Percentiles rank a stretch among this genome's conserved stretches.
Conservation (phyloP, 148 eudicot genomes). For the Cornus florida region DNA sequence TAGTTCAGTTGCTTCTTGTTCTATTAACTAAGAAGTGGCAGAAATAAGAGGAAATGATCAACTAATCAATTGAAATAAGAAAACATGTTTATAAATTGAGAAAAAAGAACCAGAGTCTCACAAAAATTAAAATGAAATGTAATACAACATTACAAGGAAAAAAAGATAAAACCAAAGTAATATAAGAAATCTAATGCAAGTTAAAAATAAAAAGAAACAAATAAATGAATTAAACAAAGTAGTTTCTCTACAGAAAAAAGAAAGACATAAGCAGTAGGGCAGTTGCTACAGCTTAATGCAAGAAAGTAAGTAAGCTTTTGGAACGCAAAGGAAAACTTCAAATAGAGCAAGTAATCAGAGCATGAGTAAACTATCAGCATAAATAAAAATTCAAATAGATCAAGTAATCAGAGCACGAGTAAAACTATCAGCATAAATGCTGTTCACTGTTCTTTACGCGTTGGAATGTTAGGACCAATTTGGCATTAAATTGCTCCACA, state of each 20-base stretch:
- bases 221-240: not conserved
- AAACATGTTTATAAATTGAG: not conserved
- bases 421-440: not conserved
- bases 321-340: not conserved
- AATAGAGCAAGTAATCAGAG: not conserved
- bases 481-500: too few species aligned
- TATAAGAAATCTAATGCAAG: not conserved
- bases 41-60: not conserved
- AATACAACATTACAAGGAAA: not conserved
- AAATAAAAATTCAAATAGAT: not conserved
- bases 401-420: not conserved
- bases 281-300: not conserved
- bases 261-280: not conserved
- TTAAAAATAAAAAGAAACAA: not conserved
- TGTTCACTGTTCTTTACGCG: too few species aligned
- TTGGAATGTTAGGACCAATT: too few species aligned
- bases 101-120: not conserved
- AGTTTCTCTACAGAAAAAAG: not conserved
- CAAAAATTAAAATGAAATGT: not conserved
- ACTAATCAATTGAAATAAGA: not conserved
- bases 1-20: constrained; percentile 88
- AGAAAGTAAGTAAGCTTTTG: not conserved
- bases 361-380: too few species aligned
- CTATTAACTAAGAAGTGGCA: constrained; percentile 58
- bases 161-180: not conserved